These are phyloP conservation scores for Saksenaea oblongispora DNA, from an alignment of 371 early-diverging fungal species.

Conservation along the genomic window DNA sequence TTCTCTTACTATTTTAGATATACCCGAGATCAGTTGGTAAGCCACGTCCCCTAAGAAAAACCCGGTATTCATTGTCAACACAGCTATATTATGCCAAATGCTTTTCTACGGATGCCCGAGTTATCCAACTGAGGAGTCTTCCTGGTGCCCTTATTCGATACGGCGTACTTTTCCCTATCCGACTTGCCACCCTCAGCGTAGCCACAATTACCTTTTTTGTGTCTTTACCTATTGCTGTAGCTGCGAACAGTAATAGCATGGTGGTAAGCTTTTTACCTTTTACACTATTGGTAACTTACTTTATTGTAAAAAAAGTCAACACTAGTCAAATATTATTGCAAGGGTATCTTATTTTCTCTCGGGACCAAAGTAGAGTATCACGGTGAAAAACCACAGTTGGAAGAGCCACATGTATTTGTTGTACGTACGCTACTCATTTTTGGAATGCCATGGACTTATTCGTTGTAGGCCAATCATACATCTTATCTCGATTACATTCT, in stretches of 20 bases:
- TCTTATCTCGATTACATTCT: conserved; percentile 83
- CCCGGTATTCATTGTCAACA: background rate
- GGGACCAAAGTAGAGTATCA: conserved; percentile 61
- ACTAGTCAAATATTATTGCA: conserved; percentile 63
- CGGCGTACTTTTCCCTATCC: conserved; percentile 35
- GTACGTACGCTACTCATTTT: conserved; percentile 18
- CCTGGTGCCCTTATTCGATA: conserved; percentile 40
- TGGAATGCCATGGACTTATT: background rate
- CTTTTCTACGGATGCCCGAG: conserved; percentile 20
- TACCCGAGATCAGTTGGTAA: conserved; percentile 44
- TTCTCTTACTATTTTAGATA: conserved; percentile 13
- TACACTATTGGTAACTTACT: background rate
- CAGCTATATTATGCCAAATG: conserved; percentile 41
- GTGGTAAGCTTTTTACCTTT: conserved; percentile 26
- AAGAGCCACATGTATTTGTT: conserved; percentile 71
- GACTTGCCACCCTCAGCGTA: conserved; percentile 24
- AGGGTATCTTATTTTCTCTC: conserved; percentile 62
- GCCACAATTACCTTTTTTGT: conserved; percentile 38
- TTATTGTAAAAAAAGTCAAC: conserved; percentile 35
- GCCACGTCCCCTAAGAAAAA: background rate
- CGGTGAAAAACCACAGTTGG: conserved; percentile 61
- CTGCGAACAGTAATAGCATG: conserved; percentile 27
- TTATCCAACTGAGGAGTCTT: conserved; percentile 5
- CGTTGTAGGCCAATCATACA: conserved; percentile 70
- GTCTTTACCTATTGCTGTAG: conserved; percentile 34